Evolutionary conservation across 2,329 filamentous ascomycete species (phyloP).

Genomic region (Lachnum nothofagi): DNA sequence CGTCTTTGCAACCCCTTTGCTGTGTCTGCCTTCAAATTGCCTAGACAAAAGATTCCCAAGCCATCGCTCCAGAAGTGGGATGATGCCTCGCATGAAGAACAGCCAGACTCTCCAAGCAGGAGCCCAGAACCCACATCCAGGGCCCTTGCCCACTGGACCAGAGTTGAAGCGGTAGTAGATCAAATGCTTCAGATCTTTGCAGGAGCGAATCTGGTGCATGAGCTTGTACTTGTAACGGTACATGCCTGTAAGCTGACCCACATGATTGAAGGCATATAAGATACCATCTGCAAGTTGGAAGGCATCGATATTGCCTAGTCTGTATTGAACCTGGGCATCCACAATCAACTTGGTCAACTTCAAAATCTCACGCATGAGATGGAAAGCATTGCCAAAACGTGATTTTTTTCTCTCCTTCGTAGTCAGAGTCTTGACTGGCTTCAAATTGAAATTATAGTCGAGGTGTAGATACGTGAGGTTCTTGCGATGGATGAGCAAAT

Average conservation of each 20-base stretch:
- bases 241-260: constrained; percentile 97
- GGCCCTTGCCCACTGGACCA: constrained; percentile 91
- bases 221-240: constrained; percentile 99
- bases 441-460: constrained; percentile 99
- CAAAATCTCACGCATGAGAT: constrained; percentile 96
- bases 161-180: constrained; percentile 99
- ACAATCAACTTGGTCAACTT: constrained; percentile 96
- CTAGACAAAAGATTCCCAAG: constrained; percentile 92
- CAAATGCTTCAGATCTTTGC: constrained; percentile 97
- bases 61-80: constrained; percentile 93
- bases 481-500: constrained; percentile 94
- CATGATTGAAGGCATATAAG: constrained; percentile 98
- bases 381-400: constrained; percentile 97
- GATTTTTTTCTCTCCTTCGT: constrained; percentile 99
- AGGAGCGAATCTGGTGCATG: constrained; percentile 98
- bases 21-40: constrained; percentile 97
- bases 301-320: constrained; percentile 94
- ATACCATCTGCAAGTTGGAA: constrained; percentile 98
- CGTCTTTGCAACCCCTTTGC: constrained; percentile 97
- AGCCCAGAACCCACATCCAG: constrained; percentile 98
- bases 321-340: constrained; percentile 96
- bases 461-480: constrained; percentile 97
- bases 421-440: constrained; percentile 96
- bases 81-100: constrained; percentile 98
- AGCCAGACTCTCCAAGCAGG: constrained; percentile 98